Evolutionary conservation across 768 basidiomycete genomes (phyloP), one percentile per base, ranked within the genome.

Genomic region (Auriculariales sp.): DNA sequence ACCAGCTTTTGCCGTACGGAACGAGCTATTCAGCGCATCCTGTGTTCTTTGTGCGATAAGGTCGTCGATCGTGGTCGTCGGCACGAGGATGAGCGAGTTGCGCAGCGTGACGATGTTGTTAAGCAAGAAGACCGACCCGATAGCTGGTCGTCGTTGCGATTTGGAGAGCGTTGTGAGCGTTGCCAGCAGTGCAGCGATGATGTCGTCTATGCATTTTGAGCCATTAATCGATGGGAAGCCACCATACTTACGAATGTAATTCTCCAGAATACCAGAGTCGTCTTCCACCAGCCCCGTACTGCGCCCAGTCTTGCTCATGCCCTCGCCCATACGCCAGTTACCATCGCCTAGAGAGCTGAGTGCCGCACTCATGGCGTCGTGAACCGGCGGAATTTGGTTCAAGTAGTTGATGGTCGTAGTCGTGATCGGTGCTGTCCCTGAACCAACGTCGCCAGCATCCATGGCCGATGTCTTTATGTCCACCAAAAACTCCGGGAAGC

Each of bases 321-420:
- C 86, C 53, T 86, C 85, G 3, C 88, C 88, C 87, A 91, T 90
- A 64, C 78, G 85, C 88, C 88, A 90, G 55, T 90, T 90, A 9
- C 88, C 88, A 52, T 91, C 87, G 0, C 88, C 88, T 1, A 91
- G 72, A 2, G 78, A 74, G 33, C 77, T 60, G 31, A 90, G 66
- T 0, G 80, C 78, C 1, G 82, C 68, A 1, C 73, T 74, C 9
- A 80, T 83, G 1, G 83, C 84, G 15, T 67, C 71, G 49, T 78
- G 72, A 3, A 89, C 82, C 46, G 80, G 75, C 0, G 84, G 83
- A 2, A 91, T 65, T 48, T 73, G 70, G 49, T 83, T 75, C 53
- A 91, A 60, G 58, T 85, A 90, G 34, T 72, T 68, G 15, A 82
- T 71, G 0, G 81, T 79, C 82, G 72, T 70, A 48, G 80, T 77